Base-by-base conservation (phyloP, 345 rosid species). In the Acer yangbiense region DNA sequence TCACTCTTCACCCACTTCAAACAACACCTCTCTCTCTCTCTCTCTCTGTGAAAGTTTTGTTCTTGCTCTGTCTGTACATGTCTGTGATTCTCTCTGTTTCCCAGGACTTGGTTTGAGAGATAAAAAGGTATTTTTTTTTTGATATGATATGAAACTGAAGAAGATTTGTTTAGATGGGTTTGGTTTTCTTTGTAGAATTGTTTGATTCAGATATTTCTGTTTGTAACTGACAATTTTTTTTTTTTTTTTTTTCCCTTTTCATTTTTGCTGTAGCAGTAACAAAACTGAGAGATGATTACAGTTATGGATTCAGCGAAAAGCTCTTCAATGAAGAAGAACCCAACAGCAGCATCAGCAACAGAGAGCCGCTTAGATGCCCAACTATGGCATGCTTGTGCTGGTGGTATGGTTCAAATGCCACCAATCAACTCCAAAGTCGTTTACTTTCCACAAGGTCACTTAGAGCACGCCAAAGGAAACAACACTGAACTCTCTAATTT, bases 311-410 rank as follows among this genome's bases (percentile, higher is more conserved):
- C 87, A 29, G 48, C 80, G 41, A 82, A 81, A 68, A 84, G 72
- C 63, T n/a, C 11, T 60, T 73, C 84, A 3, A 70, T 75, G 85
- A 86, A 83, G 85, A 81, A 74, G 72, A 65, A 74, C 44, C 48
- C 61, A 50, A 50, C 71, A 46, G 50, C 50, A 46, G 50, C 50
- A 46, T 1, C 50, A 46, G 50, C 50, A 7, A 65, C 72, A 72
- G 98, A 90, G 69, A 88, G 84, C 69, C 87, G 90, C 66, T 85
- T 96, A 78, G 99, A 92, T 87, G 88, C 99, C 74, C 97, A 92
- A 64, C 87, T 96, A 21, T 96, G 99, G 99, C 99, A 94, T 86
- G 99, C 98, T 76, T 96, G 99, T 81, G 99, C 98, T 68, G 99
- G 99, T 79, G 88, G 95, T 18, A 92, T 94, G 99, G 95, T 94